A percentile compares a stretch with the other conserved stretches of the same genome.
These are phyloP conservation scores for Clitoria ternatea DNA, from an alignment of 306 rosid genomes.

Conservation along the genomic window DNA sequence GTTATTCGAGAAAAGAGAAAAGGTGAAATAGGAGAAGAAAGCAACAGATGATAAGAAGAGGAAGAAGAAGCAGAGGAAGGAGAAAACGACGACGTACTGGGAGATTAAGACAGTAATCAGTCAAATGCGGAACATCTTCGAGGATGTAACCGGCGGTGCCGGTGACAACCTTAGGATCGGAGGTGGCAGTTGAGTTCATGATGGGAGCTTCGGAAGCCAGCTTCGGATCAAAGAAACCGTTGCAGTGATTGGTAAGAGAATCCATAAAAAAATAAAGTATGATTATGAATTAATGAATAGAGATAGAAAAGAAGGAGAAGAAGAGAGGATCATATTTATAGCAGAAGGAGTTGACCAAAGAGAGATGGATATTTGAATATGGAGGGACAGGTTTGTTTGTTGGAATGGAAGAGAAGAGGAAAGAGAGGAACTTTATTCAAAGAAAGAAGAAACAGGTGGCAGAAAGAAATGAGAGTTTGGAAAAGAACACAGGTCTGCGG, in stretches of 20 bases:
- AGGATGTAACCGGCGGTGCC: conserved; percentile 71
- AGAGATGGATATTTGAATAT: no score
- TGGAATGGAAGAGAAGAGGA: background rate
- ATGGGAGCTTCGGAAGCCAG: background rate
- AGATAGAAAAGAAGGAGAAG: background rate
- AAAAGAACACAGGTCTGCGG: background rate
- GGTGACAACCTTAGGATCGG: conserved; percentile 33
- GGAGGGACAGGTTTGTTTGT: no score
- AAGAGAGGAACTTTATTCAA: background rate
- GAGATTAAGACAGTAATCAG: conserved; percentile 69
- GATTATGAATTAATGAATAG: background rate
- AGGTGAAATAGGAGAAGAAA: background rate
- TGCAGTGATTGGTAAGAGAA: background rate
- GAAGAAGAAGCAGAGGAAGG: background rate
- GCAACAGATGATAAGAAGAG: background rate
- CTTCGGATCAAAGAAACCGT: background rate
- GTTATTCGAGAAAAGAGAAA: background rate
- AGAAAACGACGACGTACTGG: conserved; percentile 49
- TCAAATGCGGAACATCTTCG: conserved; percentile 81
- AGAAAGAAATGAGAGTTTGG: background rate
- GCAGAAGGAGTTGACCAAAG: conserved; percentile 33
- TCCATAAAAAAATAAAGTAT: background rate
- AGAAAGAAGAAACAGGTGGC: conserved; percentile 20
- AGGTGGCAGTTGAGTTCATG: conserved; percentile 32
- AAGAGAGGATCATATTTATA: conserved; percentile 13